These are phyloP conservation scores for Desmodesmus armatus DNA, from an alignment of 139 green algal genomes.

Conservation along the genomic window DNA sequence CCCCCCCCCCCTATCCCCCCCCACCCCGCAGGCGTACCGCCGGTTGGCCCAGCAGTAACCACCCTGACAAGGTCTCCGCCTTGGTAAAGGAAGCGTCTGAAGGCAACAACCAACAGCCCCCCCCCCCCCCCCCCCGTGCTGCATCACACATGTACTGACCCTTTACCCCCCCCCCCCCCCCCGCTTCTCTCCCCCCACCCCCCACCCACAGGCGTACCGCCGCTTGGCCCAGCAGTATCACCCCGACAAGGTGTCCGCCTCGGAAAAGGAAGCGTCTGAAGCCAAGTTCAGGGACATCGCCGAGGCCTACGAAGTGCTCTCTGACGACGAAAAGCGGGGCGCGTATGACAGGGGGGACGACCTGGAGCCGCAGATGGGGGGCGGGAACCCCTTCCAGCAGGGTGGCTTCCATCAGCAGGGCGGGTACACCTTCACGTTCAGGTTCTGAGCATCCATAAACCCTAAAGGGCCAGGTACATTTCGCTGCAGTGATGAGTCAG, in stretches of 20 bases:
- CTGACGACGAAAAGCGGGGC: conserved; percentile 66
- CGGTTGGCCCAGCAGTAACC: too few relatives aligned
- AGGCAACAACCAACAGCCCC: too few relatives aligned
- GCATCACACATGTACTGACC: too few relatives aligned
- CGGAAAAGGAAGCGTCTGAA: conserved; percentile 53
- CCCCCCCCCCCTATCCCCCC: too few relatives aligned
- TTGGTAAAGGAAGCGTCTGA: too few relatives aligned
- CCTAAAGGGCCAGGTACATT: too few relatives aligned
- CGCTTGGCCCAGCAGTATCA: conserved; percentile 49
- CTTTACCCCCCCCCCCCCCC: too few relatives aligned
- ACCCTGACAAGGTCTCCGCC: too few relatives aligned
- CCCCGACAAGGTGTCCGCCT: conserved; percentile 66
- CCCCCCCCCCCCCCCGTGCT: too few relatives aligned
- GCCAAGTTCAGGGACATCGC: conserved; percentile 65
- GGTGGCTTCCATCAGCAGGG: conserved; percentile 40
- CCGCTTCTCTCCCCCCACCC: too few relatives aligned
- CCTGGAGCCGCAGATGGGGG: conserved; percentile 41
- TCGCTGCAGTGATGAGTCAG: not conserved
- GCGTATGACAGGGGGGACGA: conserved; percentile 61
- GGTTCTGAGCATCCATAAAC: conserved; percentile 7
- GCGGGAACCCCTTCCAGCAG: conserved; percentile 12
- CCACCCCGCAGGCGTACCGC: too few relatives aligned
- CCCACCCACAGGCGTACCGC: conserved; percentile 28
- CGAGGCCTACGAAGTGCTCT: conserved; percentile 75
- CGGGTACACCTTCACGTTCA: conserved; percentile 53